phyloP scores from a whole-genome alignment of 306 rosid species.

The Rosa multiflora region DNA sequence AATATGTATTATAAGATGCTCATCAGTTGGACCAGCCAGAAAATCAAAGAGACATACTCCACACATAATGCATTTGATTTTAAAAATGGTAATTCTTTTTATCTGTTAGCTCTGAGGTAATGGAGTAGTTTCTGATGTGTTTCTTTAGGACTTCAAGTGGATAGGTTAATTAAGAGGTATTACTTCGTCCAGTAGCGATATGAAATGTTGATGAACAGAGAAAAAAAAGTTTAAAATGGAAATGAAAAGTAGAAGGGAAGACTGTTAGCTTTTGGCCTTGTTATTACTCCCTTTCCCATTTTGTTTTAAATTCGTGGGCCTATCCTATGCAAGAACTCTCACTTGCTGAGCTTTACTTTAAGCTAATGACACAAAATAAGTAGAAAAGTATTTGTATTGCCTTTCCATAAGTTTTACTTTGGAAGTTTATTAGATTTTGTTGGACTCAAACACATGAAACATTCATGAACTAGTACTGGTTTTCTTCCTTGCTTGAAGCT shows the following conservation, averaged over 20 bases:
- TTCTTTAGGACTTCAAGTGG: background rate
- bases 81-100: slow-evolving; percentile 54
- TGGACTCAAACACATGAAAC: background rate
- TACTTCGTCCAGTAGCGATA: background rate
- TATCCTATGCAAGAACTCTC: background rate
- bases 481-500: background rate
- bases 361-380: background rate
- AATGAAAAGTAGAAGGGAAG: background rate
- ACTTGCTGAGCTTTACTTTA: background rate
- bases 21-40: slow-evolving; percentile 96
- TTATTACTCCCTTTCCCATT: background rate
- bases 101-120: slow-evolving; percentile 5
- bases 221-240: background rate
- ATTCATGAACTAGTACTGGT: background rate
- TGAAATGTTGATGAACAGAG: background rate
- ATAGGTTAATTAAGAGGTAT: background rate
- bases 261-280: background rate
- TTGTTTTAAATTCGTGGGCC: background rate
- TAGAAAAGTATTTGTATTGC: background rate
- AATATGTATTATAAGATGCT: slow-evolving; percentile 89
- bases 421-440: background rate
- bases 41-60: slow-evolving; percentile 71
- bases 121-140: background rate
- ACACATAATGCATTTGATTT: slow-evolving; percentile 85
- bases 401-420: background rate